Conservation (phyloP, 352 stramenopile species). For the Phytophthora pluvialis region DNA sequence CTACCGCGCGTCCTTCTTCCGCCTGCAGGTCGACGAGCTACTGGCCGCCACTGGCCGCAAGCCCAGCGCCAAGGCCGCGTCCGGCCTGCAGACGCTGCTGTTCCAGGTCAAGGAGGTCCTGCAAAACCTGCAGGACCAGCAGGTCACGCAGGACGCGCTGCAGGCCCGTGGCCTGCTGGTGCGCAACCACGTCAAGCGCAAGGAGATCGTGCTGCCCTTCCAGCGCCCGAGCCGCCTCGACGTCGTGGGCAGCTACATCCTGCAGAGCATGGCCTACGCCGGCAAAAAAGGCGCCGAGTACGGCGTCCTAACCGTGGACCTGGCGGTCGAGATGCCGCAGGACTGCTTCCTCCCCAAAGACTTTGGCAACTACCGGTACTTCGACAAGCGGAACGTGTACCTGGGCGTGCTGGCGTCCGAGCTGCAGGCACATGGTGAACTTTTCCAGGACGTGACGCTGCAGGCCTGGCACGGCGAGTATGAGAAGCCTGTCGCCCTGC, state of each 20-base stretch:
- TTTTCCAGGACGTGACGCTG: constrained; percentile 66
- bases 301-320: constrained; percentile 69
- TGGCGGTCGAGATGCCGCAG: constrained; percentile 84
- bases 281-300: constrained; percentile 61
- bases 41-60: constrained; percentile 72
- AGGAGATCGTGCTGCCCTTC: constrained; percentile 90
- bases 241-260: constrained; percentile 88
- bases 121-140: constrained; percentile 65
- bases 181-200: constrained; percentile 81
- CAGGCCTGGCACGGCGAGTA: constrained; percentile 78
- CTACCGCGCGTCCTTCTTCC: constrained; percentile 86
- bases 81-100: constrained; percentile 71
- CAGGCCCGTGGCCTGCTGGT: constrained; percentile 60
- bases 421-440: constrained; percentile 47
- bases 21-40: constrained; percentile 87
- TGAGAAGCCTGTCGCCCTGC: constrained; percentile 76
- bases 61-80: constrained; percentile 50
- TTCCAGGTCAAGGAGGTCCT: constrained; percentile 85
- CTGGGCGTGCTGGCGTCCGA: constrained; percentile 73
- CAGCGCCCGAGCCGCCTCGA: constrained; percentile 75
- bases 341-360: constrained; percentile 89
- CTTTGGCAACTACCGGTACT: constrained; percentile 90
- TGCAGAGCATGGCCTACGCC: constrained; percentile 81
- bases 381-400: constrained; percentile 91
- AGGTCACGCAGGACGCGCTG: constrained; percentile 78